Evolutionary conservation across 108 stramenopile genomes (phyloP).

Genomic region (Pelagomonas calceolata): DNA sequence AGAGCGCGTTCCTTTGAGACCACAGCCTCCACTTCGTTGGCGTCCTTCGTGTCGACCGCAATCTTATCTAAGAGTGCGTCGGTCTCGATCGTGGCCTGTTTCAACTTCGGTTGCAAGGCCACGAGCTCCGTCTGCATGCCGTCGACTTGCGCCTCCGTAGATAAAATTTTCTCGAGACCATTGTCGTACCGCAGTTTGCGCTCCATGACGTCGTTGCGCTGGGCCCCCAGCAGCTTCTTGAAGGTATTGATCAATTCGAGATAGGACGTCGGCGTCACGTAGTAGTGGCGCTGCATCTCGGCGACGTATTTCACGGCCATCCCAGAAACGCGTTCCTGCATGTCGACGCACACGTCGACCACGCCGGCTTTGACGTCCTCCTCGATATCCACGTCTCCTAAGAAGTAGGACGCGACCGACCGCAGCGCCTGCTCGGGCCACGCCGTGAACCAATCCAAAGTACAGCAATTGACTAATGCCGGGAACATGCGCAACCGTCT

Average conservation of each 20-base stretch:
- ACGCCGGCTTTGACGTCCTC: slow-evolving; percentile 32
- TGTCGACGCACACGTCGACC: slow-evolving; percentile 48
- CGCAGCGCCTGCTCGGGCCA: slow-evolving; percentile 56
- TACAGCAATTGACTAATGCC: slow-evolving; percentile 57
- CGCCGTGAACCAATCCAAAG: slow-evolving; percentile 59
- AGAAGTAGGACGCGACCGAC: slow-evolving; percentile 43
- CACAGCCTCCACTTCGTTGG: slow-evolving; percentile 36
- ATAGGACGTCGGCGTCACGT: slow-evolving; percentile 56
- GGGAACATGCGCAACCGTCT: slow-evolving; percentile 50
- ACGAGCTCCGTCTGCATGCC: slow-evolving; percentile 45
- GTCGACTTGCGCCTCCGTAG: slow-evolving; percentile 44
- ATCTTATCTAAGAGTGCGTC: slow-evolving; percentile 41
- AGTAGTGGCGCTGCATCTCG: slow-evolving; percentile 51
- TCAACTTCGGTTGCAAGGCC: slow-evolving; percentile 50
- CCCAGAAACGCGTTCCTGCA: slow-evolving; percentile 35
- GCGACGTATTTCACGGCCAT: slow-evolving; percentile 28
- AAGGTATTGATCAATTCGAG: slow-evolving; percentile 52
- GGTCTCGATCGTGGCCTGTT: slow-evolving; percentile 42
- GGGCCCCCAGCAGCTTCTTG: slow-evolving; percentile 32
- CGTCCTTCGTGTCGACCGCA: slow-evolving; percentile 33
- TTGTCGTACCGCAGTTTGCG: slow-evolving; percentile 45
- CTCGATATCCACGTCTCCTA: slow-evolving; percentile 33
- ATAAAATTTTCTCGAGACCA: slow-evolving; percentile 41
- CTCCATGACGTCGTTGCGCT: slow-evolving; percentile 29
- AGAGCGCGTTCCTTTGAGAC: slow-evolving; percentile 37